Base-by-base conservation (phyloP, 2,329 filamentous ascomycete genomes). In the Sclerotinia borealis region DNA sequence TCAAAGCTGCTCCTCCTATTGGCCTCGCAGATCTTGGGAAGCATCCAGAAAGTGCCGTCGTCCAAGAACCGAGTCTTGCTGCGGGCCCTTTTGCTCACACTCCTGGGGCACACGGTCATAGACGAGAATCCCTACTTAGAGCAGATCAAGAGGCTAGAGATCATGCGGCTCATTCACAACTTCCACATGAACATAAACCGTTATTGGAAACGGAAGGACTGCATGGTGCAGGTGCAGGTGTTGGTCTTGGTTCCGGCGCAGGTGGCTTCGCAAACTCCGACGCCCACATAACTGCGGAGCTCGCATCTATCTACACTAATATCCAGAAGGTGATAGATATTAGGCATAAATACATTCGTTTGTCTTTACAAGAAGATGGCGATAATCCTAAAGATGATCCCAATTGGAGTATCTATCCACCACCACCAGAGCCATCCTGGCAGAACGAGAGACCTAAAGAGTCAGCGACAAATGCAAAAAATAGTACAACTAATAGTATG, bases 381-480 rank as follows among this genome's bases (percentile, higher is more conserved):
- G 91, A 96, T 73, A 97, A 98, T 69, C 95, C 95, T 1, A 92
- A 92, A 71, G 92, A 98, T 74, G 85, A 89, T 22, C 83, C 87
- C 0, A 83, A 81, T 56, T 99, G 93, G 93, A 82, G 84, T 61
- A 91, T 99, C 50, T 98, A 98, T 72, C 95, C 95, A 11, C 86
- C 91, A 17, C 93, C 93, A 5, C 95, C 93, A 7, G 91, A 96
- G 71, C 95, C 95, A 19, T 91, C 91, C 2, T 98, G 95, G 93
- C 83, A 87, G 64, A 85, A 85, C 65, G 83, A 74, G 47, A 68
- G 66, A 49, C 66, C 71, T 49, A 59, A 63, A 34, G 49, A 63
- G n/a, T 8, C 37, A 3, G 62, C 49, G 22, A 63, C 68, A 22
- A 70, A 68, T 67, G 71, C 68, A 17, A 73, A 68, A 56, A 79